phyloP scores from a whole-genome alignment of 176 grass and related monocot genomes.

The Paspalum notatum region DNA sequence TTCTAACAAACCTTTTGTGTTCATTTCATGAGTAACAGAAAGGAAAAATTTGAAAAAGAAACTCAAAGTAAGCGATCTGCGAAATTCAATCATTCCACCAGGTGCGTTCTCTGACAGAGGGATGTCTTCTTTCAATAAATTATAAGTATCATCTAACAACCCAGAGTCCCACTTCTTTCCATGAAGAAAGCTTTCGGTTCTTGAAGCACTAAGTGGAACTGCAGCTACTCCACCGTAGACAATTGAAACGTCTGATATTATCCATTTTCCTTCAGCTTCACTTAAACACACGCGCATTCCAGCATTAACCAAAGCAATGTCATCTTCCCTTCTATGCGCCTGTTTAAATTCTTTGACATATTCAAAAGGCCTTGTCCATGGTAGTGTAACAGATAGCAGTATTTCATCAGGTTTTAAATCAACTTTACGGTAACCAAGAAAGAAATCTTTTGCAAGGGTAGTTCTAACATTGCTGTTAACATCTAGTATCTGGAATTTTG shows the following conservation, averaged over 20 bases:
- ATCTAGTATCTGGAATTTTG: slow-evolving; percentile 79
- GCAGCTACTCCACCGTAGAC: slow-evolving; percentile 84
- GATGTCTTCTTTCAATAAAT: slow-evolving; percentile 85
- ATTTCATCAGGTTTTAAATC: slow-evolving; percentile 78
- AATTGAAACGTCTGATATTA: slow-evolving; percentile 75
- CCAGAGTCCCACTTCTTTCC: slow-evolving; percentile 69
- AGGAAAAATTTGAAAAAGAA: slow-evolving; percentile 99
- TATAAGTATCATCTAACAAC: slow-evolving; percentile 60
- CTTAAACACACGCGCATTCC: slow-evolving; percentile 75
- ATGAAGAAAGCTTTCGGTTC: slow-evolving; percentile 64
- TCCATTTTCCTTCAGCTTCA: slow-evolving; percentile 56
- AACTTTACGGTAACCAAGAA: slow-evolving; percentile 95
- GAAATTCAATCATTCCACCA: slow-evolving; percentile 98
- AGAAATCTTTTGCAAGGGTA: slow-evolving; percentile 72
- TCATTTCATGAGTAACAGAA: slow-evolving; percentile 78
- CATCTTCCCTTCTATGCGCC: slow-evolving; percentile 97
- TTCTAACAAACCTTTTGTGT: slow-evolving; percentile 55
- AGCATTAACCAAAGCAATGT: slow-evolving; percentile 96
- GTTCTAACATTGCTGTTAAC: slow-evolving; percentile 66
- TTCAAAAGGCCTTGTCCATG: slow-evolving; percentile 84
- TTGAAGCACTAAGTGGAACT: slow-evolving; percentile 68
- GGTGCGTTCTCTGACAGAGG: slow-evolving; percentile 78
- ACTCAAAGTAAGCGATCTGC: slow-evolving; percentile 88
- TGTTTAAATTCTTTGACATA: slow-evolving; percentile 99
- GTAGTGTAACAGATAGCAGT: slow-evolving; percentile 76